phyloP scores from a whole-genome alignment of 179 eudicot species.

The Amaranthus tricolor region DNA sequence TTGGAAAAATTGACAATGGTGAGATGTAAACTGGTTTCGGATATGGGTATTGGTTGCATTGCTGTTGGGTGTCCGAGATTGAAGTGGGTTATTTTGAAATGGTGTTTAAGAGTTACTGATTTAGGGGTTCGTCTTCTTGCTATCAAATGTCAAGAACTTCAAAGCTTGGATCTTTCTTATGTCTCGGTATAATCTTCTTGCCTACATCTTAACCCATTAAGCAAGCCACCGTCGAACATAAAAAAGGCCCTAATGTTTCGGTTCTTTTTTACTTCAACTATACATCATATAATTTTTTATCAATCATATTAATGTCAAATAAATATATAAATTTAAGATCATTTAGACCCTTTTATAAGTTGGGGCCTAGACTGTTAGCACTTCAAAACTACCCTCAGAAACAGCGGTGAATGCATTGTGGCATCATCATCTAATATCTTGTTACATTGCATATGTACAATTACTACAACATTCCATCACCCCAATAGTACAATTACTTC shows the following conservation, averaged over 20 bases:
- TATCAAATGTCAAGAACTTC: constrained; percentile 62
- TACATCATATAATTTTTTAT: too few species aligned
- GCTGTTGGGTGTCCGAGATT: constrained; percentile 80
- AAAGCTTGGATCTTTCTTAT: constrained; percentile 70
- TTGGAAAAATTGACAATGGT: constrained; percentile 58
- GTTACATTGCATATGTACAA: not conserved
- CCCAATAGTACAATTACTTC: too few species aligned
- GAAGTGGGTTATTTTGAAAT: constrained; percentile 52
- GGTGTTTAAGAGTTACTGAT: constrained; percentile 77
- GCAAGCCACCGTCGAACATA: too few species aligned
- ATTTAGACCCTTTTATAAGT: too few species aligned
- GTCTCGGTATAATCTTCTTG: constrained; percentile 49
- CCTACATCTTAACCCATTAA: too few species aligned
- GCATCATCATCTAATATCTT: not conserved
- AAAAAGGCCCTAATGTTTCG: too few species aligned
- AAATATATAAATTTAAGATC: too few species aligned
- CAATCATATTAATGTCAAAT: too few species aligned
- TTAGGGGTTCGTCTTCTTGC: constrained; percentile 79
- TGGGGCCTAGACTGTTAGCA: too few species aligned
- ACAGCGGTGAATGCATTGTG: not conserved
- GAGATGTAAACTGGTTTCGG: constrained; percentile 68
- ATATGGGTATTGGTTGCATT: constrained; percentile 82
- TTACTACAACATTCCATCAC: not conserved
- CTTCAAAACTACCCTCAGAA: too few species aligned
- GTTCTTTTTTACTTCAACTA: too few species aligned